Evolutionary conservation across 169 alveolate species (phyloP), one percentile per base, ranked within the genome.

Genomic region (Cryptosporidium canis): DNA sequence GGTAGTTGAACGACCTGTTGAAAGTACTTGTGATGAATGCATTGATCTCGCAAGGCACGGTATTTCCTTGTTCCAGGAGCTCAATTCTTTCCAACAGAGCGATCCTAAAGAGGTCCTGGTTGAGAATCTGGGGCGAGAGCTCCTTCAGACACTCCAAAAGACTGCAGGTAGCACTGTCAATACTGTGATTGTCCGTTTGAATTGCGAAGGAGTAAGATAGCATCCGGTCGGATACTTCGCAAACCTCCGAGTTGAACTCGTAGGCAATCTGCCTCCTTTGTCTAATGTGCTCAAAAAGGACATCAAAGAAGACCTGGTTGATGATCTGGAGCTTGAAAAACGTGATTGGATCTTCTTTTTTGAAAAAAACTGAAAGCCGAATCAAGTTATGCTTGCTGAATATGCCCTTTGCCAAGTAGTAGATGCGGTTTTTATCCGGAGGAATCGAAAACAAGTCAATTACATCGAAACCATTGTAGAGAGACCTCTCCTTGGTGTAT

Each of bases 381-480:
- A 70, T 27, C 37, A 55, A 47, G 33, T 70, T 70, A 18, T 51
- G 66, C 33, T 61, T 61, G 45, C 41, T 35, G 18, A 51, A 51
- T 14, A 33, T 29, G 8, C 16, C 53, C 21, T 67, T 67, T 37
- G 82, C 21, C 11, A 70, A 48, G n/a, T 31, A 70, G 29, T 48
- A 70, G 12, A 70, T 12, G 31, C 39, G 47, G 45, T 70, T 70
- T 47, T 55, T 70, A 21, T 70, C 39, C 0, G 84, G 84, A 47
- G 84, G 84, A 51, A 70, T 70, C 1, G 84, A 70, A 55, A 70
- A 70, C 9, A 70, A 16, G 51, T 70, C 84, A 70, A 70, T 70
- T 8, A 70, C 12, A 55, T 70, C 68, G 39, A 70, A 70, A 35
- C 64, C 41, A 51, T 70, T 70, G 16, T 29, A 24, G 7, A 14